Base-by-base conservation (phyloP, 2,329 filamentous ascomycete genomes). In the Aureobasidium sp. region DNA sequence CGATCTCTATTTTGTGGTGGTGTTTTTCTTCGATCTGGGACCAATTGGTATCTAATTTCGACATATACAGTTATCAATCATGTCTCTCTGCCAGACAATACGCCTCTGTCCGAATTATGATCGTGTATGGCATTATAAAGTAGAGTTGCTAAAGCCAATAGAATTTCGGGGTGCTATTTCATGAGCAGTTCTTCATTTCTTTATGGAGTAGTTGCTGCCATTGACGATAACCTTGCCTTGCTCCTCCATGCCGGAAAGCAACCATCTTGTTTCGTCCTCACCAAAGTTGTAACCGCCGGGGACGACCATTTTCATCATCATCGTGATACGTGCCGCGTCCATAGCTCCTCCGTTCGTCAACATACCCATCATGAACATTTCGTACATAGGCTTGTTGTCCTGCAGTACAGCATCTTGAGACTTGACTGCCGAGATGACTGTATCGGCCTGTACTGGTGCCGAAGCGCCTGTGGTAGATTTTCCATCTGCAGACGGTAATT, bases 281-380 rank as follows among this genome's bases (percentile, higher is more conserved):
- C 88, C 90, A 82, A 91, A 96, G 0, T 90, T 85, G 71, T 96
- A 97, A 2, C 91, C 92, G 13, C 91, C 91, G 0, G 89, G 84
- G 58, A 97, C 86, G 63, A 93, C 83, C 82, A 97, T 93, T 75
- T 90, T 91, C 81, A 99, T 82, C 90, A 97, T 97, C 87, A 92
- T 96, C 9, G 86, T 82, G 66, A 99, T 95, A 71, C 91, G 84
- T 61, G 81, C 81, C 63, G 92, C 77, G 55, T 89, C 87, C 89
- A 97, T 94, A 32, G 88, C 85, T 21, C 88, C 88, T 68, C 91
- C 88, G 73, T 97, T 97, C 64, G 91, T 97, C 74, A 99, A 78
- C 94, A 99, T 97, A 57, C 90, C 91, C 62, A 91, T 80, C 63
- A 99, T 91, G 72, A 96, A 97, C 69, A 92, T 88, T 84, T 89